Base-by-base conservation (phyloP, 176 grass and related monocot genomes). In the Cenchrus americanus region DNA sequence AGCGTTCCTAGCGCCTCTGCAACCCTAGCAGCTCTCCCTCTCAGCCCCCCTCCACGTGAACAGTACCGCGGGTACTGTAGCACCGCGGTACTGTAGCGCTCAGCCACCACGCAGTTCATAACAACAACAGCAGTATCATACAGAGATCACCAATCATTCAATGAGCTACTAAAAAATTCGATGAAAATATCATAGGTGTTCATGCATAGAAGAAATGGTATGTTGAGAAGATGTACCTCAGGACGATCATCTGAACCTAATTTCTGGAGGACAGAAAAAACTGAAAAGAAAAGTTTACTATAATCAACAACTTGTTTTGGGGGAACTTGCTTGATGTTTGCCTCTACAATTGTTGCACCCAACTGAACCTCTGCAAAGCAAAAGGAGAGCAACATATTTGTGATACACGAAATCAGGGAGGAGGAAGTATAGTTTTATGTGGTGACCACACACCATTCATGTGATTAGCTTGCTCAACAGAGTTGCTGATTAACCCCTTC, bases 211-310 rank as follows among this genome's bases (percentile, higher is more conserved):
- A 84, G 18, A 69, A 40, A 86, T 40, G 10, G 41, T 30, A 78
- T 64, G 47, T 71, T 48, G 30, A 82, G 78, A 86, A 73, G 68
- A 59, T 14, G 78, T 90, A 98, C 96, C 96, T 98, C 96, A 74
- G 96, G 96, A 72, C 96, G 88, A 86, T 98, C 93, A 83, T 98
- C 96, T n/a, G 83, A 87, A 50, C 85, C 91, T 86, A 98, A 88
- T 69, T 90, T 92, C 73, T 93, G 91, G 65, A 98, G 91, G 82
- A 92, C 90, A 63, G 91, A 91, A 61, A 98, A 98, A 62, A 98
- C 91, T 48, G 96, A 98, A 81, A 98, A 95, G 71, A 98, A 90
- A 78, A 98, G 86, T 82, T 92, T 93, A 84, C 83, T 94, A 73
- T 88, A 92, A 92, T 95, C 96, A 93, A 88, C 90, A 43, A 65